Conservation (phyloP, 2,329 filamentous ascomycete species). For the Phyllosticta capitalensis region DNA sequence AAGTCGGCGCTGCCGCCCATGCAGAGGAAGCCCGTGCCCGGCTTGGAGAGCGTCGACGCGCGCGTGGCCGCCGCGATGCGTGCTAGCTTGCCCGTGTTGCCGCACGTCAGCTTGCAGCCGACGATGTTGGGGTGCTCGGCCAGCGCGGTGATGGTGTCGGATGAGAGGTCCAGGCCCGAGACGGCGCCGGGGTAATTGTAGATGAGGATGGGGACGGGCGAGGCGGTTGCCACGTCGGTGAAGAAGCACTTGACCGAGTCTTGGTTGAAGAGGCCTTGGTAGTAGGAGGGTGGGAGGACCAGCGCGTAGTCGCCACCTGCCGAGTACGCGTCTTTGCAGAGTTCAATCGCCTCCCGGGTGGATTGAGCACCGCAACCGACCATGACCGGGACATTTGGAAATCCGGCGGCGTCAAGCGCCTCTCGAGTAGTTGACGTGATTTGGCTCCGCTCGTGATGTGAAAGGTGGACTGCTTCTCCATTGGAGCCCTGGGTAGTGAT, state of each 20-base stretch:
- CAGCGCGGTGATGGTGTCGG: slow-evolving; percentile 51
- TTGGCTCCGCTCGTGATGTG: slow-evolving; percentile 57
- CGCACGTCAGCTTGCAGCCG: slow-evolving; percentile 60
- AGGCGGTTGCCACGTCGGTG: slow-evolving; percentile 51
- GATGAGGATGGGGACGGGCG: slow-evolving; percentile 56
- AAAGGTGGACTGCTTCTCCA: slow-evolving; percentile 72
- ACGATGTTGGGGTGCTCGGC: slow-evolving; percentile 56
- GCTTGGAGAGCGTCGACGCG: slow-evolving; percentile 26
- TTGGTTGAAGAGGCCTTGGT: slow-evolving; percentile 55
- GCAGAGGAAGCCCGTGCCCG: slow-evolving; percentile 53
- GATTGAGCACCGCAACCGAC: slow-evolving; percentile 68
- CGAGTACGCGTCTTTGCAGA: slow-evolving; percentile 58
- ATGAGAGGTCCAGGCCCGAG: slow-evolving; percentile 54
- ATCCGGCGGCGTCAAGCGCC: slow-evolving; percentile 59
- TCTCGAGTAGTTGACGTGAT: slow-evolving; percentile 62
- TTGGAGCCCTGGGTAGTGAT: slow-evolving; percentile 74
- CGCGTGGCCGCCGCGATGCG: slow-evolving; percentile 46
- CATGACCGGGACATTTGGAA: slow-evolving; percentile 57
- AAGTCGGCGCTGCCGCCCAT: slow-evolving; percentile 68
- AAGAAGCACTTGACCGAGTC: slow-evolving; percentile 56
- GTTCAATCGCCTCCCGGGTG: slow-evolving; percentile 60
- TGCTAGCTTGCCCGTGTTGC: slow-evolving; percentile 60
- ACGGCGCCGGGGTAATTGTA: slow-evolving; percentile 62
- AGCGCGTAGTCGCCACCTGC: slow-evolving; percentile 67
- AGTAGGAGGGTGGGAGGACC: slow-evolving; percentile 68